Conservation (phyloP, 257 asterid genomes). For the Buddleja alternifolia region DNA sequence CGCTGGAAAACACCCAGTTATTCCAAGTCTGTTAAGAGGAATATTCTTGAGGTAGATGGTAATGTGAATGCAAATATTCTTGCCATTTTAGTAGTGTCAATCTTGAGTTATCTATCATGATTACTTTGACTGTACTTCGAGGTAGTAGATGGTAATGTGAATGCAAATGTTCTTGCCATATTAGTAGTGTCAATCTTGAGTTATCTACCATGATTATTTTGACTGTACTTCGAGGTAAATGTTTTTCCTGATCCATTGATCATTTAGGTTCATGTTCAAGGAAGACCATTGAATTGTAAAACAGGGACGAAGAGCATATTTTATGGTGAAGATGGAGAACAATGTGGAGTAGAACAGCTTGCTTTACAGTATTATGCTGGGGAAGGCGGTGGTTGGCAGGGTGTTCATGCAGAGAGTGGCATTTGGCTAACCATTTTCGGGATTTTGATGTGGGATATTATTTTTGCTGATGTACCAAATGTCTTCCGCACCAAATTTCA, state of each 20-base stretch:
- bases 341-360: conserved; percentile 88
- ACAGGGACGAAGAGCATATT: conserved; percentile 78
- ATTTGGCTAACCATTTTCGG: conserved; percentile 94
- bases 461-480: conserved; percentile 86
- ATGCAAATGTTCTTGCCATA: neutral
- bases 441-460: conserved; percentile 85
- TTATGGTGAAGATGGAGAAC: conserved; percentile 86
- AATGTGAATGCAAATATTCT: neutral
- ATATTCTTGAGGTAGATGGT: conserved; percentile 71
- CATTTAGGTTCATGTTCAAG: conserved; percentile 74
- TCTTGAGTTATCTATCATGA: conserved; percentile 1
- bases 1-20: conserved; percentile 89
- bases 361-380: conserved; percentile 91
- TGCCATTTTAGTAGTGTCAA: neutral
- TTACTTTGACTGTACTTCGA: neutral
- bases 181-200: conserved; percentile 3
- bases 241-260: conserved; percentile 16
- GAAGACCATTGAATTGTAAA: conserved; percentile 76
- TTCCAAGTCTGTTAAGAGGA: conserved; percentile 61
- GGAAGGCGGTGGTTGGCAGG: conserved; percentile 91
- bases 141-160: conserved; percentile 5
- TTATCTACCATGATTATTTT: neutral
- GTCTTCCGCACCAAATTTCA: conserved; percentile 84
- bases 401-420: conserved; percentile 93
- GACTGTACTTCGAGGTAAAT: neutral